These are phyloP conservation scores for Corylus americana DNA, from an alignment of 306 rosid genomes.

Conservation along the genomic window DNA sequence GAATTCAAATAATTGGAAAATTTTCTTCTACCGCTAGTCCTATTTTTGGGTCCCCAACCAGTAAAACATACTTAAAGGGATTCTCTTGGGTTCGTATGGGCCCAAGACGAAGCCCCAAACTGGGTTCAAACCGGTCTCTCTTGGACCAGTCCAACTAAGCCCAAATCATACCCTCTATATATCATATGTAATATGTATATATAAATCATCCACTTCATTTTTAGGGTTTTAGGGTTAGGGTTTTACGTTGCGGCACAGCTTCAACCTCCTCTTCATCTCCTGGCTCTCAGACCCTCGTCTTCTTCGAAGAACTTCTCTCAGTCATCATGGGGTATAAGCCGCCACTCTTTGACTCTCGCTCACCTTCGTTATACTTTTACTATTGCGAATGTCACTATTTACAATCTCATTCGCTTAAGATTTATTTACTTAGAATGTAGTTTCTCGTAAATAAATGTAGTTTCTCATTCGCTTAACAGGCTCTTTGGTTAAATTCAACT, in stretches of 20 bases:
- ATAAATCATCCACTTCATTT: background rate
- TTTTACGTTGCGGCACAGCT: conserved; percentile 28
- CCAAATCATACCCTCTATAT: conserved; percentile 6
- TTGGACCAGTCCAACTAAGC: background rate
- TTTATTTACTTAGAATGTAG: background rate
- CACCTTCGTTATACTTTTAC: background rate
- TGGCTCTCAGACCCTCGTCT: background rate
- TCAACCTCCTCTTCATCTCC: conserved; percentile 15
- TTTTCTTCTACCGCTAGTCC: no score
- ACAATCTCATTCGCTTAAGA: background rate
- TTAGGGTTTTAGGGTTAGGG: conserved; percentile 31
- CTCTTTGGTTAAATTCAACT: background rate
- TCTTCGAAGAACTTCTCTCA: conserved; percentile 21
- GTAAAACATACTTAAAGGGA: no score
- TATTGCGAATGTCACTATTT: background rate
- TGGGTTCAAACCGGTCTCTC: background rate
- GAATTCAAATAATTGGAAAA: no score
- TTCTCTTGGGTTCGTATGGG: no score
- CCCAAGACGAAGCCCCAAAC: no score
- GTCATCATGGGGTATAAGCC: conserved; percentile 53
- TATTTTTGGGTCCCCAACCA: no score
- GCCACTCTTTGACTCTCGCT: background rate
- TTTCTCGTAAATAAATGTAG: no score
- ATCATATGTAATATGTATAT: conserved; percentile 20
- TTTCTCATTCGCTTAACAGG: background rate